A percentile compares a stretch with the other conserved stretches of the same genome.
Evolutionary conservation across 2,329 filamentous ascomycete genomes (phyloP).

Genomic region (Diplodia corticola): DNA sequence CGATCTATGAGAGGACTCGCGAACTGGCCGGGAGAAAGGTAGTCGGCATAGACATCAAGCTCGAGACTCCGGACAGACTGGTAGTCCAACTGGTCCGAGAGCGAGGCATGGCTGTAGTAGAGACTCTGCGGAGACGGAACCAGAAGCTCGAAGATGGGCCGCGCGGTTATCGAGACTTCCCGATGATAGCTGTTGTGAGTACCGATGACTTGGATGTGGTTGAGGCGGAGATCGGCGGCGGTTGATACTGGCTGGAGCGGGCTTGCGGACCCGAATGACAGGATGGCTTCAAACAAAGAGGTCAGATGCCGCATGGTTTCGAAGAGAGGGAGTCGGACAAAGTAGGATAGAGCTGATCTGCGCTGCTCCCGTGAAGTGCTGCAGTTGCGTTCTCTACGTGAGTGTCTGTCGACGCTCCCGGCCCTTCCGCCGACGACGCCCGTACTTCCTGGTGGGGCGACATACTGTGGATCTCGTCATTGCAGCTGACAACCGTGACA

Average conservation of each 20-base stretch:
- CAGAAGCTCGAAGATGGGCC: constrained; percentile 43
- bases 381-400: not conserved
- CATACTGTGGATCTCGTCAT: constrained; percentile 4
- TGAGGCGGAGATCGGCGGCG: constrained; percentile 45
- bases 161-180: constrained; percentile 47
- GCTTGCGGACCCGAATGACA: not conserved
- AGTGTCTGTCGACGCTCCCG: not conserved
- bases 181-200: constrained; percentile 56
- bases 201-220: constrained; percentile 54
- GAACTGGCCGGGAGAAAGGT: constrained; percentile 49
- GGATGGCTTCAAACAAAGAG: constrained; percentile 1
- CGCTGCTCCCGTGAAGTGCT: not conserved
- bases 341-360: not conserved
- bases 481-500: not conserved
- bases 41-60: constrained; percentile 53
- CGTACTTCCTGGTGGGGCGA: constrained; percentile 4
- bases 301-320: constrained; percentile 2
- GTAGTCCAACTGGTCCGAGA: constrained; percentile 48
- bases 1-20: constrained; percentile 47
- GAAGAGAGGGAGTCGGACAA: not conserved
- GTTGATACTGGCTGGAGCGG: not conserved
- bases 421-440: not conserved
- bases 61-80: constrained; percentile 52
- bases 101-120: constrained; percentile 51
- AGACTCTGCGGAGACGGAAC: constrained; percentile 43